phyloP scores from a whole-genome alignment of 176 grass and related monocot genomes.

The Bromus sterilis region DNA sequence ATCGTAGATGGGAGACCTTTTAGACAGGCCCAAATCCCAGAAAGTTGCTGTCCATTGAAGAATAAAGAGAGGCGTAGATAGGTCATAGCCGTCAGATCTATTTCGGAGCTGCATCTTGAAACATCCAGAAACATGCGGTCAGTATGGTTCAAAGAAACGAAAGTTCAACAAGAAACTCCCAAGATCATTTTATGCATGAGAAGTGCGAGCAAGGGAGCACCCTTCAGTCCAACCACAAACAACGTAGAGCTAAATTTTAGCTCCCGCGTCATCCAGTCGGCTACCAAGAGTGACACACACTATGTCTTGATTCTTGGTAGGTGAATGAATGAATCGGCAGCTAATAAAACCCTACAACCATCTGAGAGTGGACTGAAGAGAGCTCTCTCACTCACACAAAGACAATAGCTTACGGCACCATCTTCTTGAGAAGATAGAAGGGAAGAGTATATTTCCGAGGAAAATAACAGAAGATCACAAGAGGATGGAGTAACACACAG shows the following conservation, averaged over 20 bases:
- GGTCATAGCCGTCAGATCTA: not conserved
- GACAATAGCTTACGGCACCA: not conserved
- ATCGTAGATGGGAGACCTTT: not conserved
- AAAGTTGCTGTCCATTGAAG: not conserved
- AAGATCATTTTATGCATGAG: conserved; percentile 22
- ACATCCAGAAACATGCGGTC: not conserved
- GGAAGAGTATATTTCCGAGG: not conserved
- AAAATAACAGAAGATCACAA: not conserved
- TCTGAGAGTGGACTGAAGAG: conserved; percentile 88
- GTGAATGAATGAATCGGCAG: conserved; percentile 82
- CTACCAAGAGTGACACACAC: conserved; percentile 43
- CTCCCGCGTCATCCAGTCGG: conserved; percentile 82
- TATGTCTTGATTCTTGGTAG: conserved; percentile 28
- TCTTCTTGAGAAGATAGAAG: not conserved
- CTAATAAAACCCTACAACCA: conserved; percentile 59
- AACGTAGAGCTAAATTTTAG: conserved; percentile 47
- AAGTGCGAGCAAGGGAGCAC: conserved; percentile 54
- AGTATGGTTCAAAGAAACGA: not conserved
- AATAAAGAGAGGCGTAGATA: not conserved
- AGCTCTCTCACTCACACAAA: conserved; percentile 56
- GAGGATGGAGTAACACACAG: not conserved
- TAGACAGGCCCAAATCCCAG: not conserved
- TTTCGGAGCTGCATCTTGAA: not conserved
- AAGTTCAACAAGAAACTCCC: not conserved
- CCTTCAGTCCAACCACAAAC: conserved; percentile 94